A percentile compares a stretch with the other conserved stretches of the same genome.
Conservation (phyloP, 805 yeast genomes). For the Hanseniaspora singularis region DNA sequence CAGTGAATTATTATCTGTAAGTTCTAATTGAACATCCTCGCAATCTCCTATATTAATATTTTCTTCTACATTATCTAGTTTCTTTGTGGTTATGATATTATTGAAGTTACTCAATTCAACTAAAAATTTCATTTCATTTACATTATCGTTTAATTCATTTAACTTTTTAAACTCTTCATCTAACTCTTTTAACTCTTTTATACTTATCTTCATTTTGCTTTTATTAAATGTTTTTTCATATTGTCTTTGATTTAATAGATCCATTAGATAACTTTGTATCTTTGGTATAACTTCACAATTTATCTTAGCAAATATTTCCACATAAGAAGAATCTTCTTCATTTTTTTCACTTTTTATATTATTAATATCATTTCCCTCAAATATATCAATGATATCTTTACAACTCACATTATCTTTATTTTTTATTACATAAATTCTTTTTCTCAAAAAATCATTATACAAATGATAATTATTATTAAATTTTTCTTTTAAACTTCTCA, state of each 20-base stretch:
- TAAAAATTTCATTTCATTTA: conserved; percentile 8
- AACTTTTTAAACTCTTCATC: conserved; percentile 22
- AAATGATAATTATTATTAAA: neutral
- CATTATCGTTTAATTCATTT: conserved; percentile 20
- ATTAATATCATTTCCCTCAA: conserved; percentile 44
- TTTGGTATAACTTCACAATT: conserved; percentile 40
- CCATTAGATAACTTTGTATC: conserved; percentile 38
- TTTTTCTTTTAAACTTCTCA: neutral
- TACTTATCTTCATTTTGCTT: conserved; percentile 16
- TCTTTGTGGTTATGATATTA: conserved; percentile 15
- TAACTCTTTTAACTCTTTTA: conserved; percentile 19
- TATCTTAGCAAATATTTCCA: conserved; percentile 38
- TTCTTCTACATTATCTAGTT: conserved; percentile 14
- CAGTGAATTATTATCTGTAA: too few relatives aligned
- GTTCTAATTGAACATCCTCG: too few relatives aligned
- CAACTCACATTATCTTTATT: conserved; percentile 28
- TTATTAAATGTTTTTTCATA: neutral
- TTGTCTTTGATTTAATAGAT: conserved; percentile 29
- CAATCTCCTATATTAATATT: too few relatives aligned
- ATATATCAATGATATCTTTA: conserved; percentile 30
- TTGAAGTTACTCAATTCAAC: conserved; percentile 23
- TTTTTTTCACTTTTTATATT: conserved; percentile 36
- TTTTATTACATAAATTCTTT: conserved; percentile 34
- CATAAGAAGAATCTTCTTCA: conserved; percentile 23
- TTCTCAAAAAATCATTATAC: neutral